Evolutionary conservation across 805 yeast species (phyloP).

Genomic region (Hanseniaspora lindneri): DNA sequence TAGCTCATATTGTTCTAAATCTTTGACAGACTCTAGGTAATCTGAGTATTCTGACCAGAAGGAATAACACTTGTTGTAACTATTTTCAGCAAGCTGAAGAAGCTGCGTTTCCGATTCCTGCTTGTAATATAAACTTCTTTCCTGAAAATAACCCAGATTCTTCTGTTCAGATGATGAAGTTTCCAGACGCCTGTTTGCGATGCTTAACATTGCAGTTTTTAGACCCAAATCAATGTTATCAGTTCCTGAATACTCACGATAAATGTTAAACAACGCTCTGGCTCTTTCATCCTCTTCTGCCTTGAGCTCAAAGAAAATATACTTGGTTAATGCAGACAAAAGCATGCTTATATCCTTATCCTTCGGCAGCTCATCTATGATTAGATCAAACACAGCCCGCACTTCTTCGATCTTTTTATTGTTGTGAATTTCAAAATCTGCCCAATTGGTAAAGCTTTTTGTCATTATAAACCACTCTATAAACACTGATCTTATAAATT

Average conservation of each 20-base stretch:
- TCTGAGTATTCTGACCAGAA: conserved; percentile 71
- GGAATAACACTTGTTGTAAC: conserved; percentile 38
- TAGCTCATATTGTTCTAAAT: conserved; percentile 31
- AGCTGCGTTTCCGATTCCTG: background rate
- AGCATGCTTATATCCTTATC: background rate
- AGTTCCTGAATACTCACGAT: background rate
- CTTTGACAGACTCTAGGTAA: conserved; percentile 34
- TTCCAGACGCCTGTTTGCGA: too few relatives aligned
- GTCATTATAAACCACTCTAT: conserved; percentile 10
- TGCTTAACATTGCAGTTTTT: too few relatives aligned
- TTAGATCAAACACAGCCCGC: background rate
- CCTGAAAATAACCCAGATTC: background rate
- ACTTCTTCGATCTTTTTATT: background rate
- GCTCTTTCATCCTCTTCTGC: background rate
- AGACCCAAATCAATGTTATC: background rate
- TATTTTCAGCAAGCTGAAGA: background rate
- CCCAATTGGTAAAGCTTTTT: background rate
- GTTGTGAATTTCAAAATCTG: background rate
- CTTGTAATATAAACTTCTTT: background rate
- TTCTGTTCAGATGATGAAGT: too few relatives aligned
- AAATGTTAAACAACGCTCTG: background rate
- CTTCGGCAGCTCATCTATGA: background rate
- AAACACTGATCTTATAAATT: background rate
- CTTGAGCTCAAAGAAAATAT: conserved; percentile 1
- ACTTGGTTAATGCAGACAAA: background rate